phyloP scores from a whole-genome alignment of 169 alveolate genomes.

The Eimeria maxima region DNA sequence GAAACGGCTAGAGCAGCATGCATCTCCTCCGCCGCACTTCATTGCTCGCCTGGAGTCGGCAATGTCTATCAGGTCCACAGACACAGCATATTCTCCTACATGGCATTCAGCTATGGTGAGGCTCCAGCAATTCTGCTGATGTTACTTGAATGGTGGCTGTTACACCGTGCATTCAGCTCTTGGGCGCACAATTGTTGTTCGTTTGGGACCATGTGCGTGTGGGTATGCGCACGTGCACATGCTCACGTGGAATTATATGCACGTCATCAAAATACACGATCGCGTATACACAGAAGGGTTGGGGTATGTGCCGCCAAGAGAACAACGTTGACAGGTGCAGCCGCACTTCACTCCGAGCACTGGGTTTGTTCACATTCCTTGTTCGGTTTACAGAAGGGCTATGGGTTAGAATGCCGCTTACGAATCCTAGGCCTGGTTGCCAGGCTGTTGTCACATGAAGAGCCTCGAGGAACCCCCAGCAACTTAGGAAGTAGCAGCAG shows the following conservation, averaged over 20 bases:
- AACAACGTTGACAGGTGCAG: not conserved
- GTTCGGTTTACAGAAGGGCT: constrained; percentile 23
- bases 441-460: constrained; percentile 59
- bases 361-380: not conserved
- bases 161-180: not conserved
- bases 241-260: not conserved
- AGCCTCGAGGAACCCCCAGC: not conserved
- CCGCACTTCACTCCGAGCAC: not conserved
- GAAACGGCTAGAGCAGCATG: constrained; percentile 37
- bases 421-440: constrained; percentile 17
- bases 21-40: constrained; percentile 57
- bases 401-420: constrained; percentile 56
- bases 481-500: constrained; percentile 19
- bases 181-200: not conserved
- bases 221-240: not conserved
- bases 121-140: not conserved
- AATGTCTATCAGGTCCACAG: constrained; percentile 60
- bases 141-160: not conserved
- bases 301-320: not conserved
- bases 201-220: not conserved
- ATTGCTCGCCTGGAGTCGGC: constrained; percentile 71
- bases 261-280: not conserved
- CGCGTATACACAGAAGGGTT: not conserved
- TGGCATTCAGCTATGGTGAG: not conserved
- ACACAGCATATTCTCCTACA: constrained; percentile 4